Evolutionary conservation across 441 rosid species (phyloP).

Genomic region (Arabidopsis lyrata): DNA sequence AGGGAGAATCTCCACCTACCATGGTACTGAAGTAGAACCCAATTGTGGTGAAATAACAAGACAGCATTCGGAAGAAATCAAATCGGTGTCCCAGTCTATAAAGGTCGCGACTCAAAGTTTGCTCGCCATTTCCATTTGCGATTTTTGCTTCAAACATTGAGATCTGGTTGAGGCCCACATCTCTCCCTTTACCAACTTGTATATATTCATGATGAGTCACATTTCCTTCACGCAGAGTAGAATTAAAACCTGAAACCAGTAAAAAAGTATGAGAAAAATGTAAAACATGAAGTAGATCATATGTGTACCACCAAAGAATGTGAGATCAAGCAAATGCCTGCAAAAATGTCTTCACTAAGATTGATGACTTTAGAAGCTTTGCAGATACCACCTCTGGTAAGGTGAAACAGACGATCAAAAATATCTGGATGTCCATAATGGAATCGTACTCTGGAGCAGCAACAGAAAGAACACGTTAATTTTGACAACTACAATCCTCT

Average conservation of each 20-base stretch:
- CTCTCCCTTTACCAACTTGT: constrained; percentile 99
- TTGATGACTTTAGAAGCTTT: constrained; percentile 95
- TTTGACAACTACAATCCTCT: neutral
- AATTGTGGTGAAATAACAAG: constrained; percentile 87
- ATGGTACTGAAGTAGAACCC: constrained; percentile 94
- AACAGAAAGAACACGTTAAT: constrained; percentile 13
- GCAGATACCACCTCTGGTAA: constrained; percentile 96
- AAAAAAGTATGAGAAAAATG: constrained; percentile 30
- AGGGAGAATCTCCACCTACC: constrained; percentile 49
- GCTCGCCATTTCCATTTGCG: constrained; percentile 96
- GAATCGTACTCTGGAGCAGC: constrained; percentile 76
- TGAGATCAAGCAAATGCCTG: constrained; percentile 53
- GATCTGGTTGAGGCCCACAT: constrained; percentile 93
- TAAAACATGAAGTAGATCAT: neutral
- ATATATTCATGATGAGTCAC: constrained; percentile 98
- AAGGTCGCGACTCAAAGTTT: constrained; percentile 86
- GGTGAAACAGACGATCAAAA: constrained; percentile 88
- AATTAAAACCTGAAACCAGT: constrained; percentile 76
- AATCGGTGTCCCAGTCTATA: constrained; percentile 95
- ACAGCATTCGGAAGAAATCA: constrained; percentile 96
- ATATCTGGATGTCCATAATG: constrained; percentile 99
- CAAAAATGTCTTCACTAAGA: constrained; percentile 96
- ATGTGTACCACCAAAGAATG: constrained; percentile 14
- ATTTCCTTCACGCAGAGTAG: constrained; percentile 88
- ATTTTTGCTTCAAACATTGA: constrained; percentile 96